Base-by-base conservation (phyloP, 1,284 basidiomycete species). In the Neotropicomus parvogracilis region DNA sequence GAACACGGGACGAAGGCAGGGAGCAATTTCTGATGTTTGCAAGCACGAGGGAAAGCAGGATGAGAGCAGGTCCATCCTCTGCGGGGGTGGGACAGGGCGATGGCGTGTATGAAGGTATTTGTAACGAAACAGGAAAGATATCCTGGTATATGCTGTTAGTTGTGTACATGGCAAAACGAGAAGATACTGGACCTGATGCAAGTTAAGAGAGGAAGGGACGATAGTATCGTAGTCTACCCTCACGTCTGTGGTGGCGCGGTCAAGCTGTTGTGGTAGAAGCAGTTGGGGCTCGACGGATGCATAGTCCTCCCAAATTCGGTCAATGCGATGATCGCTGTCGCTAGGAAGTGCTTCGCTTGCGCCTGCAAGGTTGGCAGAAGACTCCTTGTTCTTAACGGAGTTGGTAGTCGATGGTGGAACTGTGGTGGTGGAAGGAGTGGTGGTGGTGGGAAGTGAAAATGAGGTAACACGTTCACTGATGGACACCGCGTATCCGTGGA, bases 1-100 rank as follows among this genome's bases (percentile, higher is more conserved):
- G 85, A 24, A 92, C 70, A 64, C 94, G 91, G 7, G 92, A 92
- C 28, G 88, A 91, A 0, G 97, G 91, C 3, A 93, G 77, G 12
- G 79, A 73, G 60, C 91, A 95, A 59, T 94, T 95, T 33, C 97
- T 82, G 27, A 98, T 79, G 57, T 97, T 95, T 16, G 95, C 85
- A 17, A 91, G 89, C 31, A 98, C 76, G 7, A 98, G 75, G 0
- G 92, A 88, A 14, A 94, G 76, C 12, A 95, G 75, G 39, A 95
- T 75, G 33, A 93, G 70, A 0, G 90, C 87, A 0, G 89, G 83
- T 0, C 89, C 88, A 61, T 93, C 92, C 28, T 92, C 83, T 4
- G 85, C 78, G 10, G 87, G 83, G 16, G 75, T 75, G 37, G 73
- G 70, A 19, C 73, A 69, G 35, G 71, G 55, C 0, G 71, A 62